Evolutionary conservation across 2,329 filamentous ascomycete species (phyloP), one percentile per base, ranked within the genome.

Genomic region (Parafenestella ontariensis): DNA sequence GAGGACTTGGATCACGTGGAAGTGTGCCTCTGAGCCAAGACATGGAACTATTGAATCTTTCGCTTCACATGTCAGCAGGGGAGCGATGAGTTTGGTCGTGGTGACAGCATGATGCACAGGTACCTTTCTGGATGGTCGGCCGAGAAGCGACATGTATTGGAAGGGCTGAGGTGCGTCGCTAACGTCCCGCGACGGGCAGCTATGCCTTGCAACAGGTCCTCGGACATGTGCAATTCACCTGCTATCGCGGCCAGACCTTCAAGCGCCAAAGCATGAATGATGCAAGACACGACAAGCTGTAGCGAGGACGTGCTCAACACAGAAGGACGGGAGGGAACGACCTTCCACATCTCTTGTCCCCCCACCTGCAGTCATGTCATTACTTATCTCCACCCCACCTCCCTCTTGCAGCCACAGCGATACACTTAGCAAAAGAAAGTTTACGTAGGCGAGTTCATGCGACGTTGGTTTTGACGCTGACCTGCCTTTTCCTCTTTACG

Each of bases 391-490:
- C 58, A 54, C 60, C 33, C 20, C 39, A 54, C 50, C 52, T 52
- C 42, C 57, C 39, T 52, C 44, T 29, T 43, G 40, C 49, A 46
- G 47, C 45, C 51, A 49, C 48, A 42, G 50, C 48, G 49, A 48
- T 41, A 24, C 28, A 18, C 48, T 23, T 31, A 43, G 50, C 51
- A 59, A 55, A 53, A 34, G 21, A 46, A 59, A 45, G 20, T 18
- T 21, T 39, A 24, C 46, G 33, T 34, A 28, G 34, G 46, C 37
- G 26, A 11, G 34, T 43, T 54, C 24, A 47, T 58, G 56, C 56
- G 52, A 52, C 47, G 62, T 65, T 54, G 52, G 52, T 52, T 59
- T 68, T 66, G 61, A 46, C 55, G 54, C 49, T 52, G 56, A 56
- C 54, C 62, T 69, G 56, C 59, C 59, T 54, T 47, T 53, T 56